Evolutionary conservation across 352 stramenopile species (phyloP).

Genomic region (Phytophthora megakarya): DNA sequence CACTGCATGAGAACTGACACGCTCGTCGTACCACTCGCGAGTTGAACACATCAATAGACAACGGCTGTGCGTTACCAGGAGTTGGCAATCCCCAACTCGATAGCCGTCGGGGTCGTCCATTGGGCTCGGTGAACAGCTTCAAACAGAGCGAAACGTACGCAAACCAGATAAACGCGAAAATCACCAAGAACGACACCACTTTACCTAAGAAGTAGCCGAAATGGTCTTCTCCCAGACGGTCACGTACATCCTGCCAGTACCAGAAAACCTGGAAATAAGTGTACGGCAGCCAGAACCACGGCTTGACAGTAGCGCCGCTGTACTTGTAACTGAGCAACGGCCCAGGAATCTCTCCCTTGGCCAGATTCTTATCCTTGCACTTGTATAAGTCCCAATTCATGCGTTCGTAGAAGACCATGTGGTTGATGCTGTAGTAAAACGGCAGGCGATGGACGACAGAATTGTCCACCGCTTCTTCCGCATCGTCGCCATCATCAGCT

Average conservation of each 20-base stretch:
- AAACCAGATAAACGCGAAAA: conserved; percentile 72
- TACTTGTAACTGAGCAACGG: conserved; percentile 84
- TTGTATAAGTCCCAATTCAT: conserved; percentile 89
- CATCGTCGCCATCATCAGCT: conserved; percentile 37
- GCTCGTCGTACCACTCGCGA: conserved; percentile 69
- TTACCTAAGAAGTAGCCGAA: conserved; percentile 64
- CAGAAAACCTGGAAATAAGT: conserved; percentile 84
- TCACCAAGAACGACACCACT: conserved; percentile 58
- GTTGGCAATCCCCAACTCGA: conserved; percentile 66
- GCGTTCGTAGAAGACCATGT: conserved; percentile 90
- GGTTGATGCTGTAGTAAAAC: conserved; percentile 89
- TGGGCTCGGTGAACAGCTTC: conserved; percentile 68
- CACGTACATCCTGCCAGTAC: conserved; percentile 76
- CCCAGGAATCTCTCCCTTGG: conserved; percentile 59
- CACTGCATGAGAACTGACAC: conserved; percentile 78
- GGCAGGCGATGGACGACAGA: conserved; percentile 73
- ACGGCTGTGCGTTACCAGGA: conserved; percentile 52
- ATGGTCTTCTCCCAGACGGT: conserved; percentile 65
- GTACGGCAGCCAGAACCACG: conserved; percentile 86
- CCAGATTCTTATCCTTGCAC: conserved; percentile 76
- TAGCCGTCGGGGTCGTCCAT: conserved; percentile 57
- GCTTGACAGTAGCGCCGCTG: conserved; percentile 71
- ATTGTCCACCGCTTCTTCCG: conserved; percentile 29
- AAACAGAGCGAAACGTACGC: conserved; percentile 71
- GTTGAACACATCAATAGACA: conserved; percentile 76